These are phyloP conservation scores for Sugiyamaella marilandica DNA, from an alignment of 805 yeast genomes.

Conservation along the genomic window DNA sequence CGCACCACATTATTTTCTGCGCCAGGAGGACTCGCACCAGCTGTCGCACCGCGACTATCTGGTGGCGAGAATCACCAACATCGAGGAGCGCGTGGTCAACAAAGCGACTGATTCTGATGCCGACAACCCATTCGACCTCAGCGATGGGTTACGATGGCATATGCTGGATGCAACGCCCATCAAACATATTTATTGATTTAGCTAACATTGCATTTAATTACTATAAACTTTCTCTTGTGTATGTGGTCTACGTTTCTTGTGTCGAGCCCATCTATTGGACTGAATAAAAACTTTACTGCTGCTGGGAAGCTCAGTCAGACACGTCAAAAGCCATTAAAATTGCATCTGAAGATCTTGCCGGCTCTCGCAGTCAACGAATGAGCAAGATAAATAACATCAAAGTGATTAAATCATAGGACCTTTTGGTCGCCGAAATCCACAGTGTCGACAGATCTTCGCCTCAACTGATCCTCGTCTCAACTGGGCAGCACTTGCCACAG, in stretches of 20 bases:
- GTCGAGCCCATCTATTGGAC: neutral
- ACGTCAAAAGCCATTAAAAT: no score
- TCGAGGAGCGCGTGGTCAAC: slow-evolving; percentile 49
- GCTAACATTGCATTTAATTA: neutral
- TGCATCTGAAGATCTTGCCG: no score
- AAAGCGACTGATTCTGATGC: slow-evolving; percentile 38
- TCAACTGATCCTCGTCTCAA: no score
- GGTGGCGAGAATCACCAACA: slow-evolving; percentile 60
- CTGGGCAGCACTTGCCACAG: no score
- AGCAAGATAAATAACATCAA: no score
- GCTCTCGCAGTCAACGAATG: no score
- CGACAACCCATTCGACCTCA: slow-evolving; percentile 62
- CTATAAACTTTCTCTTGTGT: neutral
- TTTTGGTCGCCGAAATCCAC: no score
- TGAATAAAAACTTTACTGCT: no score
- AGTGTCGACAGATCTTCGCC: no score
- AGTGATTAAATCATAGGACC: no score
- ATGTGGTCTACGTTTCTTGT: no score
- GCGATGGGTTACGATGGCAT: slow-evolving; percentile 61
- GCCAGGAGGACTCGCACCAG: slow-evolving; percentile 37
- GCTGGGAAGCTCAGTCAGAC: no score
- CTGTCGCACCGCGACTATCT: slow-evolving; percentile 67
- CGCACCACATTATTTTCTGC: slow-evolving; percentile 76
- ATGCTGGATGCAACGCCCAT: slow-evolving; percentile 45
- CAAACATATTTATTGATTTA: neutral